Evolutionary conservation across 371 early-diverging fungal genomes (phyloP), one percentile per base, ranked within the genome.

Genomic region (Nematocida parisii): DNA sequence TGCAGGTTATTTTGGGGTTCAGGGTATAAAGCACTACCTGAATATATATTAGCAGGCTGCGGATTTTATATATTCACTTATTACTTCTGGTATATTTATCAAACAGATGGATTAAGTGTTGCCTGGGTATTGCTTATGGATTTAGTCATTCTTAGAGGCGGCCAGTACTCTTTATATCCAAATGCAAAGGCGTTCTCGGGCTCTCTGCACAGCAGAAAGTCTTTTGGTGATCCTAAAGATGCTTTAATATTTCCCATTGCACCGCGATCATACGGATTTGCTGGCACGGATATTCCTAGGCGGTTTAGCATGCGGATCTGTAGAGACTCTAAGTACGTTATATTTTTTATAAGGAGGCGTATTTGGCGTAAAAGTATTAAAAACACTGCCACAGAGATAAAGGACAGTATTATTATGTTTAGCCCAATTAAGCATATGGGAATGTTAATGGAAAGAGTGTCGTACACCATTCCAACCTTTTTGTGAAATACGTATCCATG

Each of bases 281-380:
- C n/a, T 56, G 72, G 54, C 61, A 1, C 68, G n/a, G 40, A 5
- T 45, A 71, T 54, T 5, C 56, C 71, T 5, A 77, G 24, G 13
- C 24, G 9, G n/a, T 77, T 56, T 5, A 77, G 70, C 44, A 24
- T 68, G 0, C 42, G 42, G 9, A 71, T 44, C 50, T 77, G 80
- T 40, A 77, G 42, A 15, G 9, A 27, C 66, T 86, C 86, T 39
- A 86, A 60, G 71, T 75, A 84, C 44, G 86, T 86, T 18, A 72
- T 46, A 72, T 86, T 86, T 11, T n/a, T 18, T 0, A 46, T 6
- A 4, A 83, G 33, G 1, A 71, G 42, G 0, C 55, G 11, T 3
- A 82, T n/a, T 45, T 84, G 81, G 40, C 50, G 33, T 33, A 73
- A 18, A 9, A 83, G 66, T 52, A 85, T 82, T 6, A 73, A n/a